Base-by-base conservation (phyloP, 371 early-diverging fungal genomes). In the Saksenaea oblongispora region DNA sequence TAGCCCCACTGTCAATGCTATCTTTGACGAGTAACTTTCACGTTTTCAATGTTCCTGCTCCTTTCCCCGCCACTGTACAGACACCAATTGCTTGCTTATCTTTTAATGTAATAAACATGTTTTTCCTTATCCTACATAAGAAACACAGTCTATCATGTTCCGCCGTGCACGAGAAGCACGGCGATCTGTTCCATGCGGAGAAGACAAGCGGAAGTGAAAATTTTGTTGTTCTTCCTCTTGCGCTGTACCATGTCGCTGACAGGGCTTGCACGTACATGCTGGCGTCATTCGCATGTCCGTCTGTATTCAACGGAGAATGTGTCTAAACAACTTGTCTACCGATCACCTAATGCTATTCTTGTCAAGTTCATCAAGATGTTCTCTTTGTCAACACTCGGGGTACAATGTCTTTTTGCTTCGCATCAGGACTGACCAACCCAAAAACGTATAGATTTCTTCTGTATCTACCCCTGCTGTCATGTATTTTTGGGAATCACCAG, bases 401-500 rank as follows among this genome's bases (percentile, higher is more conserved):
- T 77, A 79, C 58, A 47, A 5, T 18, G 7, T 22, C n/a, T 22
- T 17, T 22, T 41, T 4, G 18, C 1, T 14, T 41, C 14, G 9
- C 17, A 17, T 14, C 42, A 17, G 0, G 42, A 41, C n/a, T 41
- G 42, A 41, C 42, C 18, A 41, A 41, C 14, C 14, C 9, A 41
- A n/a, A 17, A 47, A 60, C 47, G 35, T 13, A 14, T 67, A 81
- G 82, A 69, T 73, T 34, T 74, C 82, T 14, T 73, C 76, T 18
- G 14, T 75, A 24, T 67, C 79, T 1, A 70, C 82, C 10, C 79
- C 79, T 14, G 67, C 74, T 5, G 55, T 82, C 5, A 58, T 78
- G 63, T 75, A 75, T 60, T 76, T 79, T 37, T 82, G 79, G 82
- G 71, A 78, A 15, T 66, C 63, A 1, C 78, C 79, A 31, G 79